Base-by-base conservation (phyloP, 1,284 basidiomycete species). In the Malassezia globosa region DNA sequence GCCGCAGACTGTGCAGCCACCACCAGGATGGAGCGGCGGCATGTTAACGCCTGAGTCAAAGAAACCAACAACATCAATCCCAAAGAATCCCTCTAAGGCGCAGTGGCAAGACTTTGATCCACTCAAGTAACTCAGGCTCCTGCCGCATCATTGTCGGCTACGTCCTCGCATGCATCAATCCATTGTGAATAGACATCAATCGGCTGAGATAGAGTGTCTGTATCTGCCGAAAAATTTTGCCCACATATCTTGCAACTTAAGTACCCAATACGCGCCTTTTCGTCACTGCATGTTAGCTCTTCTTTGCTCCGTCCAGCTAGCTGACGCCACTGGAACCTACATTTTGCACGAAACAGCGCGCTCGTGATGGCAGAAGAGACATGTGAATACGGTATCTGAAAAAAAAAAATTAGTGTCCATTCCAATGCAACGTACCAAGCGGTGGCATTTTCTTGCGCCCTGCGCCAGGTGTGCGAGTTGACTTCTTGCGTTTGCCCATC, bases 121-220 rank as follows among this genome's bases (percentile, higher is more conserved):
- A 34, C 21, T 51, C 14, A 7, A 4, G 42, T 36, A 37, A 10
- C 31, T 34, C n/a, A n/a, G n/a, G n/a, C n/a, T n/a, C n/a, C n/a
- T n/a, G n/a, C n/a, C 16, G 18, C 24, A 10, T 21, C 21, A 29
- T 31, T 42, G 37, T 23, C 37, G 6, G 85, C 82, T 21, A 85
- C 85, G 18, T 84, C 82, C 66, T 88, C 85, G 18, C 84, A 84
- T 37, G 86, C 85, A 72, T 88, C 86, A 58, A 88, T 86, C 86
- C 86, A 89, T 65, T 86, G 56, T 8, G 85, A 85, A 71, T 88
- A 89, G 23, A 89, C 84, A 71, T 89, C 87, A 54, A 89, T 82
- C 5, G 87, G 80, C 61, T 88, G 86, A 1, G 84, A 86, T 40
- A 89, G 76, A 65, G 87, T 85, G 82, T 58, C 43, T 7, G 55